Evolutionary conservation across 2,329 filamentous ascomycete genomes (phyloP).

Genomic region (Fusarium kyushuense): DNA sequence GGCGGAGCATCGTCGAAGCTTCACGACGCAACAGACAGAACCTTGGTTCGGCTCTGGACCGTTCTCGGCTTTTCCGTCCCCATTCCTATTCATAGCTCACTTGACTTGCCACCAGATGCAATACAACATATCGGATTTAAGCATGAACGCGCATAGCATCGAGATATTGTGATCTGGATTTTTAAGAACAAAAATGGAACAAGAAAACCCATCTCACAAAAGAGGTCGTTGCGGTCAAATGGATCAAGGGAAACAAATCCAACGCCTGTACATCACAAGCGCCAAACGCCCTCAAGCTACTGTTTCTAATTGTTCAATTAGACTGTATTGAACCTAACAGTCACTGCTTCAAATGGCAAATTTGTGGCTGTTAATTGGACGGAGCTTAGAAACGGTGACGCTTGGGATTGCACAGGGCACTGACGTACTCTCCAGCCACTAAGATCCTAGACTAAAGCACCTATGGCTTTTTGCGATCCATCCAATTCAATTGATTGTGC

Average conservation of each 20-base stretch:
- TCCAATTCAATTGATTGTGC: not conserved
- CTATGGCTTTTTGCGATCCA: constrained; percentile 23
- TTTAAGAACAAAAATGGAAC: not conserved
- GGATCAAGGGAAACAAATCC: not conserved
- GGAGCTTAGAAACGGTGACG: constrained; percentile 19
- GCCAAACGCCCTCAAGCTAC: constrained; percentile 26
- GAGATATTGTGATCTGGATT: not conserved
- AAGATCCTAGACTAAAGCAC: constrained; percentile 28
- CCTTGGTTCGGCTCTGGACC: constrained; percentile 8
- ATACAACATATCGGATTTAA: constrained; percentile 34
- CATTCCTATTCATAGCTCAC: constrained; percentile 41
- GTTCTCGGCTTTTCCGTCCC: constrained; percentile 24
- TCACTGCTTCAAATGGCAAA: constrained; percentile 17
- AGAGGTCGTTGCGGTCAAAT: not conserved
- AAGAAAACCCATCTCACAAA: not conserved
- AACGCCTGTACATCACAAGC: constrained; percentile 10
- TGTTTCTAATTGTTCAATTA: constrained; percentile 32
- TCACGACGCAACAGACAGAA: not conserved
- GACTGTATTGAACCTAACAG: constrained; percentile 5
- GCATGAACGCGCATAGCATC: constrained; percentile 6
- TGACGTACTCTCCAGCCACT: constrained; percentile 19
- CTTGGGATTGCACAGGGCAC: constrained; percentile 25
- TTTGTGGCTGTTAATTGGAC: constrained; percentile 21
- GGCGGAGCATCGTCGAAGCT: not conserved
- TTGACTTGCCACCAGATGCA: constrained; percentile 26